Percentiles rank a stretch among this genome's conserved stretches.
Conservation (phyloP, 2,329 filamentous ascomycete species). For the Aureobasidium sp. region DNA sequence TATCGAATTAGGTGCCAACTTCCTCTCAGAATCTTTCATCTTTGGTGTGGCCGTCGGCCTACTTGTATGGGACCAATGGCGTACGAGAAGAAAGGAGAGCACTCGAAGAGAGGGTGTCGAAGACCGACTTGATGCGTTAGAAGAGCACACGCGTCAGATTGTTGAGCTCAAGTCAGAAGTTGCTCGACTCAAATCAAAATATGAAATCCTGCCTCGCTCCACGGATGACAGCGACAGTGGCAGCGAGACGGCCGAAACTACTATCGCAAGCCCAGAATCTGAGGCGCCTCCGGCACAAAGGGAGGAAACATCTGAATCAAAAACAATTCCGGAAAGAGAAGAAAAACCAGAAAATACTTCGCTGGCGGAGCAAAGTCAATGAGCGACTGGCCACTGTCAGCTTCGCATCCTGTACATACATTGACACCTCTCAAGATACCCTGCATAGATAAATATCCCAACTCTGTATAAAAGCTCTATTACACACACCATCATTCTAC, state of each 20-base stretch:
- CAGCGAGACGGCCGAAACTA: not conserved
- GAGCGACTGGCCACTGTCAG: not conserved
- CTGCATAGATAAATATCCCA: not conserved
- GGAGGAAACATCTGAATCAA: not conserved
- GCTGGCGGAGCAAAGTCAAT: not conserved
- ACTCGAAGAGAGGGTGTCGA: constrained; percentile 54
- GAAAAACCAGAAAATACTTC: not conserved
- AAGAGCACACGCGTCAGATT: constrained; percentile 27
- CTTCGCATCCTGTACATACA: not conserved
- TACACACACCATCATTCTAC: not conserved
- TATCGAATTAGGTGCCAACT: constrained; percentile 62
- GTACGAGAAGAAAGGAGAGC: constrained; percentile 54
- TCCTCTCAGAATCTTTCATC: constrained; percentile 61
- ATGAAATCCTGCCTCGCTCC: not conserved
- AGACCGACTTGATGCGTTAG: constrained; percentile 52
- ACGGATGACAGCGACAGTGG: not conserved
- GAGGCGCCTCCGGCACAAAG: not conserved
- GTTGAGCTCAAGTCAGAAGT: constrained; percentile 2
- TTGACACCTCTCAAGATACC: constrained; percentile 11
- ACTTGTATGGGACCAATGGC: constrained; percentile 56
- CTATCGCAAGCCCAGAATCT: not conserved
- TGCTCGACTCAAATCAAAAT: constrained; percentile 2
- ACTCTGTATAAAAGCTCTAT: not conserved
- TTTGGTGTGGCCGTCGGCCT: constrained; percentile 57
- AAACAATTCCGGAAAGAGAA: not conserved